Evolutionary conservation across 73 alveolate genomes (phyloP).

Genomic region (Paramecium sexaurelia): DNA sequence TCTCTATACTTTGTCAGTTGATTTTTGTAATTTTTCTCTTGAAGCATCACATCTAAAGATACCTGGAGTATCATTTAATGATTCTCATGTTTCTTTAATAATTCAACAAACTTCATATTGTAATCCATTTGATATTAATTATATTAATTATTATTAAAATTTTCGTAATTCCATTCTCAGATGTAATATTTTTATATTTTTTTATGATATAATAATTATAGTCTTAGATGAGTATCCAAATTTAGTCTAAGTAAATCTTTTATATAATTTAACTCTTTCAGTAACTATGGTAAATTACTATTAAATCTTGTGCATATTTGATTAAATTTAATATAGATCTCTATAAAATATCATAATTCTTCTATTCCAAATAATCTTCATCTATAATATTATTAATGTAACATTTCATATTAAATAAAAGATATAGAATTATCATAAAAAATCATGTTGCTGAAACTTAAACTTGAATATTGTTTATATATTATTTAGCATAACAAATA

Average conservation of each 20-base stretch:
- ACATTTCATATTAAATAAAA: no score
- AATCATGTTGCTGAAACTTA: no score
- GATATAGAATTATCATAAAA: no score
- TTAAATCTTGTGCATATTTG: no score
- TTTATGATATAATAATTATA: neutral
- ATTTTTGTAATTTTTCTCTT: constrained; percentile 40
- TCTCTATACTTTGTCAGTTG: constrained; percentile 32
- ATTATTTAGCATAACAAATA: no score
- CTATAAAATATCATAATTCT: no score
- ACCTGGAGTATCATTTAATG: neutral
- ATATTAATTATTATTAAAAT: neutral
- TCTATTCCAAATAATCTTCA: no score
- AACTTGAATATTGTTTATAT: no score
- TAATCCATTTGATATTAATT: constrained; percentile 36
- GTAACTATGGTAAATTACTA: neutral
- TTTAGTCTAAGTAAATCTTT: no score
- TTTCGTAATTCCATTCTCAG: neutral
- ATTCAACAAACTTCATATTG: constrained; percentile 2
- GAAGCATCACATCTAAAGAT: constrained; percentile 30
- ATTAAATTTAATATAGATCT: no score
- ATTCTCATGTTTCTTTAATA: constrained; percentile 16
- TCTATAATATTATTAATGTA: no score
- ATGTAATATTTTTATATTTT: no score
- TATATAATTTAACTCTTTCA: neutral
- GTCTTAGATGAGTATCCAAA: neutral